A percentile compares a stretch with the other conserved stretches of the same genome.
phyloP scores from a whole-genome alignment of 805 yeast species.

The Metschnikowia lochheadii region DNA sequence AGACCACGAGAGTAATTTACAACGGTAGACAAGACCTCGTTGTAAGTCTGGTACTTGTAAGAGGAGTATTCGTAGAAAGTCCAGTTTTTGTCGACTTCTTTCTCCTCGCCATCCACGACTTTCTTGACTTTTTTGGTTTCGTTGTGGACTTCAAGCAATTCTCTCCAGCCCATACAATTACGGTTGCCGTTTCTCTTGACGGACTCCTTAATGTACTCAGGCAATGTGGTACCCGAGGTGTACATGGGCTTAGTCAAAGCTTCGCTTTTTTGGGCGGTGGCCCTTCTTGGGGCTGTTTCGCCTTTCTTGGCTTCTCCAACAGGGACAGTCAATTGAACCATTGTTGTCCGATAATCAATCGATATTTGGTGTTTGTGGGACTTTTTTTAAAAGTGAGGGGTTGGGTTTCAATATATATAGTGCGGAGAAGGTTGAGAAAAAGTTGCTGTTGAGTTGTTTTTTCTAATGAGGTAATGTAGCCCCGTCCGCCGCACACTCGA shows the following conservation, averaged over 20 bases:
- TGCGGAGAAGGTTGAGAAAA: constrained; percentile 12
- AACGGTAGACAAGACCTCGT: constrained; percentile 48
- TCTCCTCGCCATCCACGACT: constrained; percentile 70
- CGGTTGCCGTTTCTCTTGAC: constrained; percentile 51
- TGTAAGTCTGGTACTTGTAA: constrained; percentile 63
- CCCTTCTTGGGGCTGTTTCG: constrained; percentile 82
- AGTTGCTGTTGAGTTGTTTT: constrained; percentile 9
- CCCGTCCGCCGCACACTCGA: neutral
- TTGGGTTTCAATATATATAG: constrained; percentile 3
- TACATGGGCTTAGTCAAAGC: constrained; percentile 60
- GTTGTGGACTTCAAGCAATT: constrained; percentile 63
- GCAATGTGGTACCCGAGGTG: constrained; percentile 61
- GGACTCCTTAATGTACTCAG: constrained; percentile 64
- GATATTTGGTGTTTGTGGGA: neutral
- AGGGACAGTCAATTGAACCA: constrained; percentile 43
- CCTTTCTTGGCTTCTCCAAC: constrained; percentile 71
- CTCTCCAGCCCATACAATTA: constrained; percentile 74
- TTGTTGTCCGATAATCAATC: neutral
- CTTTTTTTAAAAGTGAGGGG: neutral
- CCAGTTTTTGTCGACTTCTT: constrained; percentile 82
- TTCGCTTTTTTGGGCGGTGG: constrained; percentile 45
- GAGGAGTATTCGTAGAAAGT: constrained; percentile 71
- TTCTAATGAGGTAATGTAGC: constrained; percentile 1
- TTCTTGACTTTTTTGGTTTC: constrained; percentile 75
- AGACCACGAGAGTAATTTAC: constrained; percentile 71